Evolutionary conservation across 768 basidiomycete genomes (phyloP).

Genomic region (Paxillus involutus): DNA sequence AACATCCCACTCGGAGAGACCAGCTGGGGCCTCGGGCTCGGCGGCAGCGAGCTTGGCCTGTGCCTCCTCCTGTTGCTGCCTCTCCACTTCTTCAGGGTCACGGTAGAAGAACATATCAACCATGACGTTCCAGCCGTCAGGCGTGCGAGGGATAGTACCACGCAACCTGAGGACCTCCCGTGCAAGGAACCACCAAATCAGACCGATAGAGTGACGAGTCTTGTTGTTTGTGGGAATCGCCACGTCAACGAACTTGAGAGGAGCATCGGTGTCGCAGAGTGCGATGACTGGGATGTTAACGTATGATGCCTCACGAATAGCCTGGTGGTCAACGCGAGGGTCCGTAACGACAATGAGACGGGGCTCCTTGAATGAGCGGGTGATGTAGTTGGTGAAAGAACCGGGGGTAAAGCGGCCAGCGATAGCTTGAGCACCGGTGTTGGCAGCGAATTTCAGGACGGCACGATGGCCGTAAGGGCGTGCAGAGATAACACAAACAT

Average conservation of each 20-base stretch:
- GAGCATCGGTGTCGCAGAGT: slow-evolving; percentile 97
- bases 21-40: slow-evolving; percentile 54
- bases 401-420: slow-evolving; percentile 99
- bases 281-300: slow-evolving; percentile 99
- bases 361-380: slow-evolving; percentile 99
- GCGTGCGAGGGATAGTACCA: slow-evolving; percentile 87
- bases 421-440: slow-evolving; percentile 98
- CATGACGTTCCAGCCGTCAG: slow-evolving; percentile 97
- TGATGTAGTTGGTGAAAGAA: slow-evolving; percentile 99
- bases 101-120: slow-evolving; percentile 99
- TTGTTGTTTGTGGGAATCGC: slow-evolving; percentile 99
- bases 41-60: slow-evolving; percentile 72
- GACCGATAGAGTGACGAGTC: slow-evolving; percentile 94
- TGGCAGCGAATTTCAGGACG: slow-evolving; percentile 97
- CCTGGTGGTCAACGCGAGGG: slow-evolving; percentile 99
- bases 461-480: slow-evolving; percentile 99
- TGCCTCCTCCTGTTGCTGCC: slow-evolving; percentile 93
- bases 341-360: slow-evolving; percentile 98
- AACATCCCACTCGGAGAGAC: slow-evolving; percentile 72
- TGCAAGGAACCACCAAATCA: slow-evolving; percentile 96
- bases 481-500: slow-evolving; percentile 97
- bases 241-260: slow-evolving; percentile 96
- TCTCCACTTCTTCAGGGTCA: slow-evolving; percentile 98
- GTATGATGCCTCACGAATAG: slow-evolving; percentile 99
- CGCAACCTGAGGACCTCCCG: slow-evolving; percentile 96